phyloP scores from a whole-genome alignment of 345 rosid genomes.

The Laguncularia racemosa region DNA sequence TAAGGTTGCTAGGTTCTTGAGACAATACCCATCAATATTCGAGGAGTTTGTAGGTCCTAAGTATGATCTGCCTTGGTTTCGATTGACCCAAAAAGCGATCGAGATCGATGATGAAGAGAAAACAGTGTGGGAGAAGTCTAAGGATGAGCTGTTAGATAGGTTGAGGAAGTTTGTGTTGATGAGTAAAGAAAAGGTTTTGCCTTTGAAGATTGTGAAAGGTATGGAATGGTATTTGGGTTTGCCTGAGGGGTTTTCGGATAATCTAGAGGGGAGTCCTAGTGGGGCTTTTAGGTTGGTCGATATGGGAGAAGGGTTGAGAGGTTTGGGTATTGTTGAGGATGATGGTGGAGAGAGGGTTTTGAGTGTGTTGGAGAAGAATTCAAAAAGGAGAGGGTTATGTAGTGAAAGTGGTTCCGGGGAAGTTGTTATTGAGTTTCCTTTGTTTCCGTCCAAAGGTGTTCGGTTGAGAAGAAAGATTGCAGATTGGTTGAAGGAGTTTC shows the following conservation, averaged over 20 bases:
- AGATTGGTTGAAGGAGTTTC: conserved; percentile 66
- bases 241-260: conserved; percentile 47
- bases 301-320: conserved; percentile 61
- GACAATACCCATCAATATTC: conserved; percentile 69
- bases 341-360: conserved; percentile 21
- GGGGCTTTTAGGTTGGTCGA: conserved; percentile 55
- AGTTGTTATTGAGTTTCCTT: conserved; percentile 48
- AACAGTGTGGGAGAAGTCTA: conserved; percentile 30
- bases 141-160: conserved; percentile 46
- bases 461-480: conserved; percentile 64
- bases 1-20: conserved; percentile 58
- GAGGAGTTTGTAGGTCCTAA: conserved; percentile 72
- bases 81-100: conserved; percentile 59
- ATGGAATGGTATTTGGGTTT: conserved; percentile 86
- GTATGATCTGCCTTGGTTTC: conserved; percentile 83
- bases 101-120: conserved; percentile 56
- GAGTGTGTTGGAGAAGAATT: conserved; percentile 60
- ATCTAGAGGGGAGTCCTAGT: conserved; percentile 30
- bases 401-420: conserved; percentile 26
- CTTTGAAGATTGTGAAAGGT: conserved; percentile 66
- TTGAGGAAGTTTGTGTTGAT: conserved; percentile 58
- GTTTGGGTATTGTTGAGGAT: conserved; percentile 34
- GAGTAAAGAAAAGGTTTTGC: conserved; percentile 64
- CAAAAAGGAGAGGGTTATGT: conserved; percentile 35
- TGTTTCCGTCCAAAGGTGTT: conserved; percentile 73